Percentiles rank a stretch among this genome's conserved stretches.
Evolutionary conservation across 2,329 filamentous ascomycete species (phyloP).

Genomic region (Colletotrichum endophyticum): DNA sequence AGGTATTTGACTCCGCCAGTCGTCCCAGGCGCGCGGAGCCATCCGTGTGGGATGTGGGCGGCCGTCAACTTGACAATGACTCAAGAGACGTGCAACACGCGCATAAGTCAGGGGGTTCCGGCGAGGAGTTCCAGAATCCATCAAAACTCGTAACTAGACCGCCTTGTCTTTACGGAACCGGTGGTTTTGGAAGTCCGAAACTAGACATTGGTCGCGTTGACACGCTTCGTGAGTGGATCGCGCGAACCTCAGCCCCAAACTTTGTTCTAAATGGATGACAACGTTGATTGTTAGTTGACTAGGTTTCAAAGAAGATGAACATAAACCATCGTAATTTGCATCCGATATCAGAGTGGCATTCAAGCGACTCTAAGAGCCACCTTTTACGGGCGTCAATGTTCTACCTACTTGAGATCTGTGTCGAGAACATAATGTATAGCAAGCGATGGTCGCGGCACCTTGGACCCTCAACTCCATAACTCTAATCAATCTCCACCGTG

Average conservation of each 20-base stretch:
- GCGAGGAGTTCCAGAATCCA: not conserved
- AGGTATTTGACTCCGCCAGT: not conserved
- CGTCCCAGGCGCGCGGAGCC: not conserved
- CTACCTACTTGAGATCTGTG: not conserved
- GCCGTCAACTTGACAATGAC: not conserved
- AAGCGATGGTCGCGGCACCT: not conserved
- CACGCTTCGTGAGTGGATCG: not conserved
- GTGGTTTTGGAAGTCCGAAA: not conserved
- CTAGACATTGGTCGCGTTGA: not conserved
- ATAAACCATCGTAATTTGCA: not conserved
- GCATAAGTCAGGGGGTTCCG: not conserved
- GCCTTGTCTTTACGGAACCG: not conserved
- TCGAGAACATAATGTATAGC: not conserved
- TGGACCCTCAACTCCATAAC: not conserved
- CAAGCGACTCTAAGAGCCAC: rapidly evolving
- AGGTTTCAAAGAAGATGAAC: not conserved
- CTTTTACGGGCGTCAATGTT: not conserved
- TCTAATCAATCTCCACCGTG: not conserved
- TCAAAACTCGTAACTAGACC: not conserved
- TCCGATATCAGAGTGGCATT: not conserved
- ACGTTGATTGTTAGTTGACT: rapidly evolving
- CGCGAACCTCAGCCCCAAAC: not conserved
- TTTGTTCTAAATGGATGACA: not conserved
- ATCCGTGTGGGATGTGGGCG: not conserved
- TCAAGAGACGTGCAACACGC: not conserved